Evolutionary conservation across 129 eudicot species (phyloP).

Genomic region (Rutidosis leptorrhynchoides): DNA sequence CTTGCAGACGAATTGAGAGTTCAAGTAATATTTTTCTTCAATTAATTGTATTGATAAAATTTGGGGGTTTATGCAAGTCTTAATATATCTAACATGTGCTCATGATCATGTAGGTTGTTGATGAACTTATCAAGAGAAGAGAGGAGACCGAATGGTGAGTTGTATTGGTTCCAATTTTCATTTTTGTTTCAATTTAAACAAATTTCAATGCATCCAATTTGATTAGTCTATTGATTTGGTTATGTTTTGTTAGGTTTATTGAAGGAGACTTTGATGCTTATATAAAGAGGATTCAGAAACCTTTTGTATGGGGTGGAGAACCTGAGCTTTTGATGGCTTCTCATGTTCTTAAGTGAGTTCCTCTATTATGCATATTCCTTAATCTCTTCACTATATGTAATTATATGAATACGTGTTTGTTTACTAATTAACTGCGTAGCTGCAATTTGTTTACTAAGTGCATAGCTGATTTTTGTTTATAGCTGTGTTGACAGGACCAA

Average conservation of each 20-base stretch:
- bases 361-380: neutral
- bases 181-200: neutral
- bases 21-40: slow-evolving; percentile 28
- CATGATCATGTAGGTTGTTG: slow-evolving; percentile 40
- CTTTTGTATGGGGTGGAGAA: slow-evolving; percentile 87
- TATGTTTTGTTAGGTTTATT: slow-evolving; percentile 44
- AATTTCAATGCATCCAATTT: neutral
- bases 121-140: slow-evolving; percentile 29
- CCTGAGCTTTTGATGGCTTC: slow-evolving; percentile 79
- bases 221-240: neutral
- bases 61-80: too few species aligned
- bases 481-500: too few species aligned
- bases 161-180: neutral
- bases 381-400: neutral
- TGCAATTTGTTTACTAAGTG: neutral
- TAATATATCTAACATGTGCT: slow-evolving; percentile 1
- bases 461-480: too few species aligned
- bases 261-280: slow-evolving; percentile 78
- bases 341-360: slow-evolving; percentile 68
- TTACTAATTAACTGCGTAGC: neutral
- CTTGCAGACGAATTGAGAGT: slow-evolving; percentile 68
- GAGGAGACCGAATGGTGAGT: slow-evolving; percentile 56
- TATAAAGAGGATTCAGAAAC: slow-evolving; percentile 53
- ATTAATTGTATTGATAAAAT: neutral
- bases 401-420: neutral